phyloP scores from a whole-genome alignment of 2,329 filamentous ascomycete species.

The Phyllosticta citriasiana region DNA sequence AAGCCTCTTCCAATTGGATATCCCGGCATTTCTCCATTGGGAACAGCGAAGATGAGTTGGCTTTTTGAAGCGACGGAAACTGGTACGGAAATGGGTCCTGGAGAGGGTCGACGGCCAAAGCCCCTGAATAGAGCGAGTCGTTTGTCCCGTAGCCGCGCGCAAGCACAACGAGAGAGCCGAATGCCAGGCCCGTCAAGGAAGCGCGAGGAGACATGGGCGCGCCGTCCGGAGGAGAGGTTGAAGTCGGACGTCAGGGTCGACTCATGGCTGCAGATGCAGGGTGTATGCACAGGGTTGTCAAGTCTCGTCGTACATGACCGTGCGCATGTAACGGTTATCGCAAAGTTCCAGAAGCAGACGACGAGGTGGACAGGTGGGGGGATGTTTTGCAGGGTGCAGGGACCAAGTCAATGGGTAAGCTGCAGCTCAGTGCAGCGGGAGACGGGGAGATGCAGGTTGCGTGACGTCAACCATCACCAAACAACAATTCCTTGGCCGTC shows the following conservation, averaged over 20 bases:
- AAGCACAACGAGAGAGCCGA: not conserved
- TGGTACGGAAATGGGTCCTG: slow-evolving; percentile 24
- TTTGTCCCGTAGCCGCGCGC: not conserved
- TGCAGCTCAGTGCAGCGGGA: not conserved
- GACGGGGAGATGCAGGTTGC: not conserved
- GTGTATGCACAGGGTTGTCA: not conserved
- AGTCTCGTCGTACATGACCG: not conserved
- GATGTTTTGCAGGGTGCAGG: not conserved
- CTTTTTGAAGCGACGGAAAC: slow-evolving; percentile 18
- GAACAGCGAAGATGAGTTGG: slow-evolving; percentile 34
- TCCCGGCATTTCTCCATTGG: slow-evolving; percentile 53
- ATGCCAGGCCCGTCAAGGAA: not conserved
- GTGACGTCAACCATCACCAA: not conserved
- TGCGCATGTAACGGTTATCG: not conserved
- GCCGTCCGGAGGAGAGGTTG: not conserved
- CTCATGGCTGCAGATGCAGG: not conserved
- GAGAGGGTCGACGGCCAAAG: slow-evolving; percentile 1
- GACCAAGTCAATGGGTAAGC: not conserved
- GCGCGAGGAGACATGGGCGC: not conserved
- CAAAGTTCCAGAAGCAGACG: not conserved
- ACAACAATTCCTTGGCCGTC: not conserved
- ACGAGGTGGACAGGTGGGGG: not conserved
- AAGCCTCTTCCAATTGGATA: slow-evolving; percentile 57
- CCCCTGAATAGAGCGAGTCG: not conserved
- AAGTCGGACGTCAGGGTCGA: not conserved